Percentiles rank a stretch among this genome's conserved stretches.
phyloP scores from a whole-genome alignment of 176 grass and related monocot genomes.

The Otatea glauca region DNA sequence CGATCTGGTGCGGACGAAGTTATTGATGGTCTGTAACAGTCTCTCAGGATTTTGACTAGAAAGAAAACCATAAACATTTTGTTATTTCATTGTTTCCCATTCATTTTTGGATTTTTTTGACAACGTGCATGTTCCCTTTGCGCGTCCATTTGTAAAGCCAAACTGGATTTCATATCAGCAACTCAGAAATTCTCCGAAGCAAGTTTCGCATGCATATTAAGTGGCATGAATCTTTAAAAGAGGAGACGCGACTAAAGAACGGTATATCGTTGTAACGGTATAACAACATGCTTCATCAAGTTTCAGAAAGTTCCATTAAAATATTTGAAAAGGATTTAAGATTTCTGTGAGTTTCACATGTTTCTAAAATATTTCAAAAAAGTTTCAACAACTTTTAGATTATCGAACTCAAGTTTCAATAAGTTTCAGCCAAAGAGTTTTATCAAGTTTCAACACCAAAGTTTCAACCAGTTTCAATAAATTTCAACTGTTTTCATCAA shows the following conservation, averaged over 20 bases:
- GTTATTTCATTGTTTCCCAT: neutral
- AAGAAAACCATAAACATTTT: slow-evolving; percentile 22
- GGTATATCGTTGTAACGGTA: no score
- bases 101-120: neutral
- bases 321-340: no score
- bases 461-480: no score
- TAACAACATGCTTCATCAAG: no score
- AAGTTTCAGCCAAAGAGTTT: no score
- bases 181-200: neutral
- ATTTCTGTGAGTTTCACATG: no score
- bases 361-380: no score
- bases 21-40: slow-evolving; percentile 62
- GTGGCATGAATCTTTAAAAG: neutral
- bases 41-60: slow-evolving; percentile 31
- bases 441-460: no score
- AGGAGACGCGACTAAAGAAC: neutral
- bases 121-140: neutral
- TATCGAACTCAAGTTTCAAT: no score
- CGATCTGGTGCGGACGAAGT: slow-evolving; percentile 53
- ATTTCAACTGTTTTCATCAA: no score
- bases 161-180: slow-evolving; percentile 9
- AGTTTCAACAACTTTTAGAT: no score
- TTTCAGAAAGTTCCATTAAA: no score
- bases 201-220: neutral
- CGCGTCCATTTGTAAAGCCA: slow-evolving; percentile 32